Conservation (phyloP, 2,329 filamentous ascomycete genomes). For the Mycocentrospora acerina region DNA sequence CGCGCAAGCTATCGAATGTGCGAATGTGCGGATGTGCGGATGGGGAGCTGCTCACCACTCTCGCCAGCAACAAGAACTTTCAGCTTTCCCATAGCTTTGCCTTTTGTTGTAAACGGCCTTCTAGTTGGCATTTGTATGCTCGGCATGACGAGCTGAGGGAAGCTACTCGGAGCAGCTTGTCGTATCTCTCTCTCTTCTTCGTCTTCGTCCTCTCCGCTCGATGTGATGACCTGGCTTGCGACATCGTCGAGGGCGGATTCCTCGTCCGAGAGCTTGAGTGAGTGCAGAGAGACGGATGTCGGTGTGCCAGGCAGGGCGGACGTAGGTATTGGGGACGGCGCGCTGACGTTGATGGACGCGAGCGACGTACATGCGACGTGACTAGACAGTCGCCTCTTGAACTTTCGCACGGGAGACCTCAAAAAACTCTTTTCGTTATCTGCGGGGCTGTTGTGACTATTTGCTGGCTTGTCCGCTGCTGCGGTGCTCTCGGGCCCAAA, state of each 20-base stretch:
- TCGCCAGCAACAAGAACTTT: slow-evolving; percentile 87
- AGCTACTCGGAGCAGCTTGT: slow-evolving; percentile 36
- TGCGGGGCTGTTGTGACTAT: slow-evolving; percentile 25
- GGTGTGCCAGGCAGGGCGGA: slow-evolving; percentile 60
- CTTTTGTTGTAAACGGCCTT: slow-evolving; percentile 84
- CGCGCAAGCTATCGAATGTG: too few relatives aligned
- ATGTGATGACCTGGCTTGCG: slow-evolving; percentile 57
- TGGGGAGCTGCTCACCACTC: slow-evolving; percentile 56
- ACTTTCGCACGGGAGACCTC: slow-evolving; percentile 20
- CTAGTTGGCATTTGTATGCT: slow-evolving; percentile 88
- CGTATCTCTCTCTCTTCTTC: slow-evolving; percentile 32
- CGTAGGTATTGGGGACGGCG: slow-evolving; percentile 41
- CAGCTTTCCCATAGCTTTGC: slow-evolving; percentile 79
- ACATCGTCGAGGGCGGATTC: slow-evolving; percentile 57
- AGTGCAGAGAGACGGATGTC: slow-evolving; percentile 61
- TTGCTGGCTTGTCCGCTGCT: slow-evolving; percentile 22
- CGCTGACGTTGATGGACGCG: slow-evolving; percentile 21
- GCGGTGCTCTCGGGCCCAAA: slow-evolving; percentile 33
- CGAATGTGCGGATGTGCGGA: too few relatives aligned
- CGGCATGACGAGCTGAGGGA: slow-evolving; percentile 93
- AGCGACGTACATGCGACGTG: slow-evolving; percentile 23
- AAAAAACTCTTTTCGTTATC: slow-evolving; percentile 33
- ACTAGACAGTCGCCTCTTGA: slow-evolving; percentile 25
- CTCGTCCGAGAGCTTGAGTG: slow-evolving; percentile 60
- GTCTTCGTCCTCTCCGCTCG: slow-evolving; percentile 52